Conservation (phyloP, 2,329 filamentous ascomycete species). For the Fusarium mundagurra region DNA sequence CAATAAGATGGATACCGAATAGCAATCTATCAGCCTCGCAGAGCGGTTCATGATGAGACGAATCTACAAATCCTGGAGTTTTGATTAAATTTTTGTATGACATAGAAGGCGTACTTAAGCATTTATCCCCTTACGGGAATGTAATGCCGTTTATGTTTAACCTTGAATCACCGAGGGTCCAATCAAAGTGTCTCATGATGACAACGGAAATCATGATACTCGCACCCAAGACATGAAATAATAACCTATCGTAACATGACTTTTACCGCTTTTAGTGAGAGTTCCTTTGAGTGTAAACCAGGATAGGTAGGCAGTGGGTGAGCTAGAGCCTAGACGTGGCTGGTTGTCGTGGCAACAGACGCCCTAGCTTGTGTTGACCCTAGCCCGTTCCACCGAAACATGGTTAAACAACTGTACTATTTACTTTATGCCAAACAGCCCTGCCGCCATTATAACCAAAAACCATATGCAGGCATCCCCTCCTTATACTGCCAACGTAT, state of each 20-base stretch:
- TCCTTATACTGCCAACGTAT: constrained; percentile 30
- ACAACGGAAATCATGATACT: not conserved
- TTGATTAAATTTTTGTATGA: not conserved
- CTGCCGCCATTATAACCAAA: constrained; percentile 22
- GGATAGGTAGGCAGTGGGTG: not conserved
- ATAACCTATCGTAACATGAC: not conserved
- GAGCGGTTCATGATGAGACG: constrained; percentile 7
- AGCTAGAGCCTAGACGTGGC: not conserved
- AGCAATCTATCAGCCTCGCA: not conserved
- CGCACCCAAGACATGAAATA: constrained; percentile 1
- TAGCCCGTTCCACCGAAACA: constrained; percentile 17
- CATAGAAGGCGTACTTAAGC: not conserved
- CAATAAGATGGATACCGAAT: constrained; percentile 44
- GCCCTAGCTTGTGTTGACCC: constrained; percentile 32
- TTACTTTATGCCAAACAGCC: constrained; percentile 37
- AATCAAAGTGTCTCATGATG: constrained; percentile 17
- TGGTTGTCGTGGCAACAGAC: constrained; percentile 39
- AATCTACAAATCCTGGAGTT: constrained; percentile 5
- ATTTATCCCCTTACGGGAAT: not conserved
- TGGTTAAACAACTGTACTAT: constrained; percentile 27
- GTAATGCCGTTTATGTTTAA: constrained; percentile 3
- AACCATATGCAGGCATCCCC: constrained; percentile 34
- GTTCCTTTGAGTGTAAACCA: not conserved
- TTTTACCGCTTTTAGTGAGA: constrained; percentile 1
- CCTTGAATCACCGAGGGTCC: not conserved